Evolutionary conservation across 805 yeast species (phyloP).

Genomic region (Saturnispora halmiae): DNA sequence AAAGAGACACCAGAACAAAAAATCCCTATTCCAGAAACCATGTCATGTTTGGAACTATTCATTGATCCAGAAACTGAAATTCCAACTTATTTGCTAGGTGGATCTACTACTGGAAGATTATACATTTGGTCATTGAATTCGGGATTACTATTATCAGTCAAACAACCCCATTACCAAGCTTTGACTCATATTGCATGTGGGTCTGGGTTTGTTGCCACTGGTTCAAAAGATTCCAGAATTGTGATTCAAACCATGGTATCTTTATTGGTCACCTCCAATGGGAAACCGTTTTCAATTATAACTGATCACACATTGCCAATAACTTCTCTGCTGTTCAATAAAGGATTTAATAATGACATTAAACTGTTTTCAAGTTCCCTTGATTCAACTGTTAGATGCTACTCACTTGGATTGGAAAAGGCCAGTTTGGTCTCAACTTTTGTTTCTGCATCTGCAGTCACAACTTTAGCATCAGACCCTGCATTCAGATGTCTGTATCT

Average conservation of each 20-base stretch:
- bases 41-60: conserved; percentile 42
- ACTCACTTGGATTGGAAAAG: conserved; percentile 35
- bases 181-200: conserved; percentile 50
- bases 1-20: conserved; percentile 68
- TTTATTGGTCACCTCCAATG: conserved; percentile 17
- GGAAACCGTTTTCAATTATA: conserved; percentile 50
- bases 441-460: conserved; percentile 52
- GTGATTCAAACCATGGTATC: conserved; percentile 50
- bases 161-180: conserved; percentile 78
- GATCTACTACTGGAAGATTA: conserved; percentile 65
- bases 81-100: conserved; percentile 58
- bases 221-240: conserved; percentile 76
- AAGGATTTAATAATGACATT: conserved; percentile 50
- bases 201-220: conserved; percentile 62
- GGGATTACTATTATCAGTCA: conserved; percentile 63
- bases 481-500: conserved; percentile 67
- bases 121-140: conserved; percentile 80
- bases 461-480: conserved; percentile 60
- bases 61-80: conserved; percentile 13
- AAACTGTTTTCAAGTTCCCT: conserved; percentile 59
- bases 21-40: conserved; percentile 75
- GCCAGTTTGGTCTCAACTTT: conserved; percentile 55
- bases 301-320: conserved; percentile 50
- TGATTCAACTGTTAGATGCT: conserved; percentile 70
- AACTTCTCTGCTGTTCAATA: conserved; percentile 32